A percentile compares a stretch with the other conserved stretches of the same genome.
Evolutionary conservation across 2,329 filamentous ascomycete genomes (phyloP).

Genomic region (Claviceps africana): DNA sequence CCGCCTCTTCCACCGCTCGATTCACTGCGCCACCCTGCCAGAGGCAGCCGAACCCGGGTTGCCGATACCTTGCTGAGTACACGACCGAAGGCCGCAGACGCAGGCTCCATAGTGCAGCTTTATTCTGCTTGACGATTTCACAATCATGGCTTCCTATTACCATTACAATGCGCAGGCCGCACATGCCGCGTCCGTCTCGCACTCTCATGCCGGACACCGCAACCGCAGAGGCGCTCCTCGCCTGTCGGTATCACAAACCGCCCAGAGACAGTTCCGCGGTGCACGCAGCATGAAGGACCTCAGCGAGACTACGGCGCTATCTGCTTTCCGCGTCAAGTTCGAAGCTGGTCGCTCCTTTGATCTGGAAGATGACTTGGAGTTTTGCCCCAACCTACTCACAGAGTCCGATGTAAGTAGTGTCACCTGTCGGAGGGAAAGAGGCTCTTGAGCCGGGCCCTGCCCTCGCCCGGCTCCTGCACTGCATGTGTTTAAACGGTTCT

Average conservation of each 20-base stretch:
- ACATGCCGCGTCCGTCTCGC: constrained; percentile 45
- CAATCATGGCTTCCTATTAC: constrained; percentile 52
- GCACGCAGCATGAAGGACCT: constrained; percentile 79
- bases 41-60: not conserved
- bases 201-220: constrained; percentile 62
- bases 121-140: not conserved
- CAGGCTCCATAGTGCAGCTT: not conserved
- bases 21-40: constrained; percentile 9
- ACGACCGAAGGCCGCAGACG: not conserved
- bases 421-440: not conserved
- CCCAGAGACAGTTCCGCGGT: constrained; percentile 74
- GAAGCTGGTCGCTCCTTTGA: constrained; percentile 90
- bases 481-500: no score
- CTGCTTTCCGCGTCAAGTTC: constrained; percentile 72
- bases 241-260: constrained; percentile 60
- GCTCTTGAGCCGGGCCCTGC: not conserved
- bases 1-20: constrained; percentile 1
- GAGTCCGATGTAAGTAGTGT: constrained; percentile 70
- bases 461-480: no score
- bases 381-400: constrained; percentile 82
- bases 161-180: constrained; percentile 46
- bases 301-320: constrained; percentile 60
- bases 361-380: constrained; percentile 89
- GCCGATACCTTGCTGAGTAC: not conserved
- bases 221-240: constrained; percentile 71